These are phyloP conservation scores for Pseudozyma thailandica DNA, from an alignment of 1,284 basidiomycete genomes.

Conservation along the genomic window DNA sequence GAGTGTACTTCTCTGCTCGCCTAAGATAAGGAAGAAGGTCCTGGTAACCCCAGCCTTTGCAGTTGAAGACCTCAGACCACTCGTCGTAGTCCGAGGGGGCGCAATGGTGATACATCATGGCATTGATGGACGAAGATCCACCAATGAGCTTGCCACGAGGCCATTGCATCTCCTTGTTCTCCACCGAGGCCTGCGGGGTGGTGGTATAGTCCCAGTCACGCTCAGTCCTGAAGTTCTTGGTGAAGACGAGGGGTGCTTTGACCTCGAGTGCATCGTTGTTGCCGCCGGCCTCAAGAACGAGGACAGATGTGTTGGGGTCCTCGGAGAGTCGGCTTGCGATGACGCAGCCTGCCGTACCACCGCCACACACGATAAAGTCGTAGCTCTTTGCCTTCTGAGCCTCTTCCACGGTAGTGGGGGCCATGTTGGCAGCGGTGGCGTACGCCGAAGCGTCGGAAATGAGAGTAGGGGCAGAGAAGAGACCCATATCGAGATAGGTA, in stretches of 20 bases:
- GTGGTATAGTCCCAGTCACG: conserved; percentile 61
- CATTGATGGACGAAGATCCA: conserved; percentile 71
- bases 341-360: conserved; percentile 58
- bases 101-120: conserved; percentile 61
- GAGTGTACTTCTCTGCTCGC: conserved; percentile 45
- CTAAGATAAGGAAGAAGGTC: conserved; percentile 43
- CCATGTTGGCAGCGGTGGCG: conserved; percentile 38
- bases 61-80: conserved; percentile 46
- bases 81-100: conserved; percentile 53
- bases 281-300: conserved; percentile 56
- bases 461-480: conserved; percentile 36
- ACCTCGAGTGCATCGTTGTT: conserved; percentile 50
- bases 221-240: conserved; percentile 53
- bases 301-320: conserved; percentile 49
- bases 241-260: conserved; percentile 51
- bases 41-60: conserved; percentile 57
- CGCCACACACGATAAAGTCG: conserved; percentile 57
- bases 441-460: conserved; percentile 32
- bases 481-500: conserved; percentile 28
- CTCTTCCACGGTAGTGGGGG: conserved; percentile 34
- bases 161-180: conserved; percentile 47
- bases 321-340: conserved; percentile 55
- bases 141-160: conserved; percentile 60
- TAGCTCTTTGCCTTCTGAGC: conserved; percentile 43
- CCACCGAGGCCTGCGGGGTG: conserved; percentile 36